Percentiles rank a stretch among this genome's conserved stretches.
phyloP scores from a whole-genome alignment of 176 grass and related monocot species.

The Bothriochloa decipiens region DNA sequence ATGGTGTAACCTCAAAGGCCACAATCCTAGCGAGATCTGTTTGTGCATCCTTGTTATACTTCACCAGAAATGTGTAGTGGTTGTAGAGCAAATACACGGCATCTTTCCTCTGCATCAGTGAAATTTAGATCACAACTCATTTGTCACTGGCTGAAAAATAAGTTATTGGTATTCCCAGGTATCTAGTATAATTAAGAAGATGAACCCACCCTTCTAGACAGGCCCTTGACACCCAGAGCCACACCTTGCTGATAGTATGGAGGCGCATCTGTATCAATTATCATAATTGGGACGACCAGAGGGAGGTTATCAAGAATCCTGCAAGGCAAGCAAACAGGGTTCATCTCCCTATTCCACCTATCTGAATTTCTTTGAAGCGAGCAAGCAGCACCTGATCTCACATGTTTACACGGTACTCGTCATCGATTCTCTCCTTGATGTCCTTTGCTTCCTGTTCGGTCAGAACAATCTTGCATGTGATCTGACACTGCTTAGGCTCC shows the following conservation, averaged over 20 bases:
- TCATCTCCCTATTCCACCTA: background rate
- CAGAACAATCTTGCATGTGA: conserved; percentile 60
- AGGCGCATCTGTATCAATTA: conserved; percentile 45
- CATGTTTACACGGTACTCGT: conserved; percentile 87
- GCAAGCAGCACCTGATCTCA: conserved; percentile 46
- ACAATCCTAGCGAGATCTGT: conserved; percentile 79
- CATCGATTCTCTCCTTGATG: conserved; percentile 81
- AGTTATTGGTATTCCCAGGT: background rate
- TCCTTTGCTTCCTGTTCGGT: conserved; percentile 57
- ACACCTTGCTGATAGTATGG: conserved; percentile 66
- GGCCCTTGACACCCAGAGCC: conserved; percentile 70
- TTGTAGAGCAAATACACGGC: conserved; percentile 74
- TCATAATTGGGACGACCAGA: conserved; percentile 61
- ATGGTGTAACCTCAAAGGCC: conserved; percentile 84
- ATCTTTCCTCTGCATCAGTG: conserved; percentile 73
- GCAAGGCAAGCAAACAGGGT: conserved; percentile 18
- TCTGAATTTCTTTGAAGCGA: background rate
- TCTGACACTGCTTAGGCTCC: conserved; percentile 75
- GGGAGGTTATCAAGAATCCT: conserved; percentile 96
- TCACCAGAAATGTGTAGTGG: conserved; percentile 78
- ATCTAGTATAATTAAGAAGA: background rate
- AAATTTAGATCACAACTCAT: background rate
- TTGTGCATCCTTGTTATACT: conserved; percentile 64
- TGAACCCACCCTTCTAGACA: conserved; percentile 54
- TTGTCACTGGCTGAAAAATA: background rate